Evolutionary conservation across 2,329 filamentous ascomycete species (phyloP).

Genomic region (Colletotrichum falcatum): DNA sequence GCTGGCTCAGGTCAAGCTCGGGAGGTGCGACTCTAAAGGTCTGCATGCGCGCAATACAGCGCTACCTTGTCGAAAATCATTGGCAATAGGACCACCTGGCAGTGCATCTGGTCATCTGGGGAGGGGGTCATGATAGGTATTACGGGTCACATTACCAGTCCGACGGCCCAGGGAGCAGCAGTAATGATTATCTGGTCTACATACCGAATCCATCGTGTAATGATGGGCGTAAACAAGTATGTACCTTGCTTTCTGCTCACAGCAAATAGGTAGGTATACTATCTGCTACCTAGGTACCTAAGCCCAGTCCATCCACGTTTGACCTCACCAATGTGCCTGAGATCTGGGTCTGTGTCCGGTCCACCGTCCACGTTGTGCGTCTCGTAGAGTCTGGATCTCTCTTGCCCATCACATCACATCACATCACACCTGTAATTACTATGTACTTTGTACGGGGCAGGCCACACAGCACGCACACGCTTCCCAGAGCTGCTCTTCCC

Average conservation of each 20-base stretch:
- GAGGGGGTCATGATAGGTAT: background rate
- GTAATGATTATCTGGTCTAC: background rate
- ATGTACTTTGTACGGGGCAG: no score
- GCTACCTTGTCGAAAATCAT: slow-evolving; percentile 17
- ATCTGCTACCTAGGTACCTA: no score
- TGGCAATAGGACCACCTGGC: slow-evolving; percentile 22
- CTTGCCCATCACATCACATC: no score
- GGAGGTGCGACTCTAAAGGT: background rate
- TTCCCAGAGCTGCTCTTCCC: background rate
- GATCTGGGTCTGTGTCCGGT: slow-evolving; percentile 5
- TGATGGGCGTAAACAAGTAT: no score
- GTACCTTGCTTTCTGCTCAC: background rate
- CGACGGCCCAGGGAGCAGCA: background rate
- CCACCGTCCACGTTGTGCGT: slow-evolving; percentile 18
- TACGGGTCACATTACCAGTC: background rate
- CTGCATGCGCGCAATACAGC: background rate
- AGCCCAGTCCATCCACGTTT: background rate
- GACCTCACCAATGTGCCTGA: background rate
- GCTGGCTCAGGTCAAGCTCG: background rate
- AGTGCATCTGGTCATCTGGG: background rate
- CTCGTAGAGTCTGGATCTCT: slow-evolving; percentile 21
- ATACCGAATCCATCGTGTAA: background rate
- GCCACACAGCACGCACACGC: background rate
- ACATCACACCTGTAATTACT: background rate
- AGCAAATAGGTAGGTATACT: no score